Evolutionary conservation across 352 stramenopile species (phyloP), one percentile per base, ranked within the genome.

Genomic region (Phytophthora palmivora): DNA sequence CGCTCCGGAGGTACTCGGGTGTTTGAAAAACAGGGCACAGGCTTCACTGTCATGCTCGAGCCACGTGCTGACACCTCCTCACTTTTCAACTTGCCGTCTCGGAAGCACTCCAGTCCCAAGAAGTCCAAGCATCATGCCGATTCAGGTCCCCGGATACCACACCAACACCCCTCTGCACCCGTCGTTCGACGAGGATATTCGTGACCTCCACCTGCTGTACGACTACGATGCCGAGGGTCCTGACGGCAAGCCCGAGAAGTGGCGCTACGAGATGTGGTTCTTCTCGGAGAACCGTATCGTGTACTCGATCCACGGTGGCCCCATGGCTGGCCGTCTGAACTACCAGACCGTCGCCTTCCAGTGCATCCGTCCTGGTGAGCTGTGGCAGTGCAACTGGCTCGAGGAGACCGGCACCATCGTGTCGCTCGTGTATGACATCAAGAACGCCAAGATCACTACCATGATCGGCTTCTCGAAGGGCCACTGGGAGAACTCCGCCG

Each of bases 231-330:
- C 70, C 21, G 63, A 82, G 47, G 59, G 49, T 34, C 48, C 58
- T 21, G 54, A 85, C 21, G 73, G 76, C 58, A 78, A 74, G 53
- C 70, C 73, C 16, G 45, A 80, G 47, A 85, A 82, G 70, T 85
- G 76, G 76, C 76, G 76, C 60, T 85, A 85, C 61, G 76, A 85
- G 64, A 76, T 85, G 72, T 85, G 73, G 70, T 85, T 85, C 63
- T 80, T 79, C 63, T 82, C 76, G 58, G 57, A 82, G 44, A 67
- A 78, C 54, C 76, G 76, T 52, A 77, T 85, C 41, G 72, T 85
- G 44, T 85, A 85, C 70, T 70, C 72, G 53, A 85, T 85, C 70
- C 76, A 85, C 60, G 76, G 76, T 7, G 76, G 76, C 9, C 76
- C 76, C 22, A 85, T 85, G 76, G 72, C 75, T 14, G 75, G 75